Percentiles rank a stretch among this genome's conserved stretches.
Conservation (phyloP, 2,329 filamentous ascomycete species). For the Rhexocercosporidium sp. region DNA sequence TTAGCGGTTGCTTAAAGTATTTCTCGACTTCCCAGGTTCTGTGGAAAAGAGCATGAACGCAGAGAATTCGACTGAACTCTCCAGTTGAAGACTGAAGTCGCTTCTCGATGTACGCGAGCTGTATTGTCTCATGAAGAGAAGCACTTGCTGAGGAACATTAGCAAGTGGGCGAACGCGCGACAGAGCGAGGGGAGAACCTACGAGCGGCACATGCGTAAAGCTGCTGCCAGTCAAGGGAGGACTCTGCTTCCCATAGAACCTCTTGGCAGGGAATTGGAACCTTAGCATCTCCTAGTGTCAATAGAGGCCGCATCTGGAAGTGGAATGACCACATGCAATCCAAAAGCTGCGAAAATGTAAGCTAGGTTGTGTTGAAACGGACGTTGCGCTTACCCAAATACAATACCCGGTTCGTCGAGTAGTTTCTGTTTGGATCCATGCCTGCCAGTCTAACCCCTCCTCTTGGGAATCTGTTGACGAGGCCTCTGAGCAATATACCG, state of each 20-base stretch:
- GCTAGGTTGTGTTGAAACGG: background rate
- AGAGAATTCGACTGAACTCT: conserved; percentile 54
- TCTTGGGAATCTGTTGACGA: conserved; percentile 14
- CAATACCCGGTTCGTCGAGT: conserved; percentile 47
- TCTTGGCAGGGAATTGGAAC: conserved; percentile 48
- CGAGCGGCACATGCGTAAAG: conserved; percentile 28
- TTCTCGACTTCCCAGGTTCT: conserved; percentile 54
- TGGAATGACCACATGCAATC: conserved; percentile 49
- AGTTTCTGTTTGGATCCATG: conserved; percentile 47
- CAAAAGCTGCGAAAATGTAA: conserved; percentile 42
- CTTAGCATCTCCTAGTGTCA: conserved; percentile 48
- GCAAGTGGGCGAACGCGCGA: background rate
- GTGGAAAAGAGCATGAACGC: conserved; percentile 56
- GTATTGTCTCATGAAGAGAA: conserved; percentile 49
- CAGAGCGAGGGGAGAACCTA: conserved; percentile 17
- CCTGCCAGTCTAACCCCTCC: conserved; percentile 40
- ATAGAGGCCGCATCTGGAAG: conserved; percentile 43
- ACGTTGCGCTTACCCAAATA: conserved; percentile 46
- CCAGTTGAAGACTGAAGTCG: conserved; percentile 49
- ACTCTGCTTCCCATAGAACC: conserved; percentile 46
- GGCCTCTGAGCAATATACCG: conserved; percentile 13
- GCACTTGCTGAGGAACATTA: conserved; percentile 35
- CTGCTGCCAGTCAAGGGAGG: conserved; percentile 42
- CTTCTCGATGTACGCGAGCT: conserved; percentile 56
- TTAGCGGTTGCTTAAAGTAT: conserved; percentile 51